Conservation (phyloP, 148 eudicot genomes). For the Rhododendron kiyosumense region DNA sequence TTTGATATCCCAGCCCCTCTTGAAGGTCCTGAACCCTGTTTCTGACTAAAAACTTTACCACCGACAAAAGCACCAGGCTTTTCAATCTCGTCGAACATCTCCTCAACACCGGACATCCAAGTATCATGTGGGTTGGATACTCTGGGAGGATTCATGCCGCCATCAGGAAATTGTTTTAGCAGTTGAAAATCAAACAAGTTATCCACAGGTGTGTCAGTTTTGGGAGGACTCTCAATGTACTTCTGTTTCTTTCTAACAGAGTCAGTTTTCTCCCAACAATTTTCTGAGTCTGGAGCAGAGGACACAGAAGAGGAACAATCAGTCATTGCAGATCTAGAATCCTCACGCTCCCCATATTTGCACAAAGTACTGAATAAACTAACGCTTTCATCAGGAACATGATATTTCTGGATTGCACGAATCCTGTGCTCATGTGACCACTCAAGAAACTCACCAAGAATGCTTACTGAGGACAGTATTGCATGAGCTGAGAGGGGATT, state of each 20-base stretch:
- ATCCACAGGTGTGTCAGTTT: constrained; percentile 21
- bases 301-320: constrained; percentile 91
- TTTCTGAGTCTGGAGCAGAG: constrained; percentile 65
- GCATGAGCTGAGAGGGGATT: constrained; percentile 97
- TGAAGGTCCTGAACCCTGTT: constrained; percentile 22
- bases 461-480: constrained; percentile 57
- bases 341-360: constrained; percentile 83
- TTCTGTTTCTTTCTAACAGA: constrained; percentile 48
- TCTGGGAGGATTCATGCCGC: constrained; percentile 21
- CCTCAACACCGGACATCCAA: constrained; percentile 28
- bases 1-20: constrained; percentile 22
- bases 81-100: constrained; percentile 18
- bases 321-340: constrained; percentile 75
- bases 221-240: constrained; percentile 19
- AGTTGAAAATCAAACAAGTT: constrained; percentile 25
- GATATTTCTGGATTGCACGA: constrained; percentile 47
- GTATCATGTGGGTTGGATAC: constrained; percentile 25
- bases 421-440: constrained; percentile 51
- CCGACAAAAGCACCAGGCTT: constrained; percentile 23
- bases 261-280: constrained; percentile 26
- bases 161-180: constrained; percentile 24
- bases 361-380: constrained; percentile 49
- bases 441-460: constrained; percentile 60
- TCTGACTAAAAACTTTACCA: constrained; percentile 26
- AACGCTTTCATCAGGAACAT: constrained; percentile 68